These are phyloP conservation scores for Chrysanthemum lavandulifolium DNA, from an alignment of 129 eudicot species.

Conservation along the genomic window DNA sequence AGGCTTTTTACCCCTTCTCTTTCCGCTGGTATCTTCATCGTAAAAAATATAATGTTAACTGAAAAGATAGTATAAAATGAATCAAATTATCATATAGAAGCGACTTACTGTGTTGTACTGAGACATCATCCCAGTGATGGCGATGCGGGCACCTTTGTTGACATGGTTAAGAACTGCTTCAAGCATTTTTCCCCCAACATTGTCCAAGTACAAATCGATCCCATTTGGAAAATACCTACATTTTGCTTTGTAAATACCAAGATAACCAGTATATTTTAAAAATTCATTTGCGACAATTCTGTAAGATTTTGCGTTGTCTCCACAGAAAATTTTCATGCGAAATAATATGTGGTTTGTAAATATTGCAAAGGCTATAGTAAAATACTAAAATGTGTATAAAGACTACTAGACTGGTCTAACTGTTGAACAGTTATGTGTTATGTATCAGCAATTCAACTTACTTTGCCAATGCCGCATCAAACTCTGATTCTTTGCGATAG, in stretches of 20 bases:
- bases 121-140: constrained; percentile 48
- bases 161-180: constrained; percentile 50
- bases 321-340: too few species aligned
- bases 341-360: too few species aligned
- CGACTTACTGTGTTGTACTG: constrained; percentile 40
- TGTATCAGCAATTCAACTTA: constrained; percentile 16
- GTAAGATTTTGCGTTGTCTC: too few species aligned
- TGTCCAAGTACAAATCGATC: constrained; percentile 47
- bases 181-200: constrained; percentile 45
- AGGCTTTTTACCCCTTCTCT: constrained; percentile 50
- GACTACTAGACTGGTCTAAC: too few species aligned
- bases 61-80: not conserved
- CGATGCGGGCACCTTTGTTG: constrained; percentile 40
- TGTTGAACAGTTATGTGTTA: too few species aligned
- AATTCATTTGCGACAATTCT: not conserved
- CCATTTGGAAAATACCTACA: constrained; percentile 50
- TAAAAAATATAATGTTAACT: not conserved
- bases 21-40: constrained; percentile 29
- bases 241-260: constrained; percentile 6
- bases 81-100: not conserved
- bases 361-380: too few species aligned
- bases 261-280: not conserved
- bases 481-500: constrained; percentile 39
- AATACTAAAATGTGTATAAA: too few species aligned
- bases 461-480: constrained; percentile 40